Base-by-base conservation (phyloP, 2,329 filamentous ascomycete species). In the Ceratocystis variospora region DNA sequence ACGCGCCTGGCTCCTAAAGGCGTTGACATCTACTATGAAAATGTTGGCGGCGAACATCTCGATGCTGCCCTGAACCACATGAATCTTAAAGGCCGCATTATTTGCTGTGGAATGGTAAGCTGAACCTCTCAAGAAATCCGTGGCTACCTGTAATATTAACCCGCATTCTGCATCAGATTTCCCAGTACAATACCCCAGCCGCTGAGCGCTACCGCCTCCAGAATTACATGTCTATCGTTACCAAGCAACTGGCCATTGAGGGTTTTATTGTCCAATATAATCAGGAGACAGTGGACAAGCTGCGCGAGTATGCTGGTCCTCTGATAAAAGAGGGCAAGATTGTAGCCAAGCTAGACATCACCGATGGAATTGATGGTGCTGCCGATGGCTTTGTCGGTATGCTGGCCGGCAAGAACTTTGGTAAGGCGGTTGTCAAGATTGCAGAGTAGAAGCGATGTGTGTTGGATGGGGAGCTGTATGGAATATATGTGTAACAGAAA, bases 371-470 rank as follows among this genome's bases (percentile, higher is more conserved):
- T 68, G 90, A 95, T 68, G 85, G 89, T n/a, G 87, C 86, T 0
- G 78, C 84, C 5, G 83, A 91, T 66, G 90, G 87, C 0, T 80
- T 95, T 68, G 76, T 93, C 12, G 88, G 85, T 12, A 85, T 95
- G 79, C 80, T 94, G 65, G 74, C 83, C 72, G 90, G 90, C 61
- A 82, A 88, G 75, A 95, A 95, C 78, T 89, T 91, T 76, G 90
- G 90, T 71, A 96, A 96, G 82, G 88, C 89, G 17, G 82, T 94
- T 25, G 72, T 94, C 71, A 88, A 89, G 79, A 75, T 82, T n/a
- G 68, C 69, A 45, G 70, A 70, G 7, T 64, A 68, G 5, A 46
- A 44, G 19, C 31, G n/a, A 25, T 1, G 10, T 33, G 61, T 41
- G 31, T 5, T 37, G n/a, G 19, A 19, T 41, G 41, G 10, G 5